Evolutionary conservation across 768 basidiomycete genomes (phyloP), one percentile per base, ranked within the genome.

Genomic region (Psilocybe cyanescens): DNA sequence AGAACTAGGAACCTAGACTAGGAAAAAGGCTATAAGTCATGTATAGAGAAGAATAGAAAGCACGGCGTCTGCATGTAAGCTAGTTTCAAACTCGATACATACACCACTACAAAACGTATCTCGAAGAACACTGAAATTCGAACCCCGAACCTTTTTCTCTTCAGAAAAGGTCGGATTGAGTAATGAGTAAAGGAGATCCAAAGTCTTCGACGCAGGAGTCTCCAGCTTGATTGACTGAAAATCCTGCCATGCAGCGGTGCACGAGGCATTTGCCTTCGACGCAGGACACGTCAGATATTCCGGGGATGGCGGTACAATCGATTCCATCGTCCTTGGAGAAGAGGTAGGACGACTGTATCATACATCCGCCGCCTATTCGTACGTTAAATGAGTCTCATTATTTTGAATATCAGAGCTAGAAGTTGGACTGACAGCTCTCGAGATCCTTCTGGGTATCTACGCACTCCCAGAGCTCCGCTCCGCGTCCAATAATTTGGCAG

Each of bases 221-320:
- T 8, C 67, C 68, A 16, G 60, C 48, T 8, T 16, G 37, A 53
- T 62, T 64, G 11, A 73, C 57, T 12, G 69, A 64, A 64, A 77
- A 83, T 11, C 83, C 83, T 1, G 74, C 68, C 65, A 76, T 74
- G 75, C 84, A 86, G 37, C 78, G 78, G 51, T 73, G 71, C 1
- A 85, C 78, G 30, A 73, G 60, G 65, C 84, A 86, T 17, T 72
- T 53, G 4, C 84, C 83, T 9, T 53, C 55, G 7, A 75, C 53
- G 68, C 84, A 86, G 3, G 81, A 74, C 14, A 86, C 84, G 57
- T 82, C 82, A 29, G 77, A 75, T 30, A 83, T 80, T 11, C 82
- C 80, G 2, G 71, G 73, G 29, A 86, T 75, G 17, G 77, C 76
- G 3, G 81, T 81, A 66, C 85, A 86, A 62, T 86, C 85, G 8